Percentiles rank a stretch among this genome's conserved stretches.
phyloP scores from a whole-genome alignment of 805 yeast species.

The Cyberlindnera nakhonratchasimensis region DNA sequence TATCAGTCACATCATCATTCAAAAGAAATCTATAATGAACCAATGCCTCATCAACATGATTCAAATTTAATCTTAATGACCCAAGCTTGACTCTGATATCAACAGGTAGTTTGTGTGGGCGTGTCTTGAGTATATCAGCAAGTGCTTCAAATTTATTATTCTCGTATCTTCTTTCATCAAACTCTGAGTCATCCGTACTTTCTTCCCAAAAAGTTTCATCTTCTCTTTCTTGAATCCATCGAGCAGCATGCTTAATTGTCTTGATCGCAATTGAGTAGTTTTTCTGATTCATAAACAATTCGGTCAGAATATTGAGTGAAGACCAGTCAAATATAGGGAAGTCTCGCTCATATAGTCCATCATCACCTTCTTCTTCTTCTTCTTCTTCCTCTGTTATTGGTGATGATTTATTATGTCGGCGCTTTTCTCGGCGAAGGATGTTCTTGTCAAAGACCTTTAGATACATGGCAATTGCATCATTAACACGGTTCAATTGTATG shows the following conservation, averaged over 20 bases:
- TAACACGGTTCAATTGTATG: constrained; percentile 51
- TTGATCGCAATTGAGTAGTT: constrained; percentile 63
- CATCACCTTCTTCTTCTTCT: constrained; percentile 25
- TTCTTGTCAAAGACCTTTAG: constrained; percentile 60
- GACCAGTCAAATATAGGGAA: constrained; percentile 79
- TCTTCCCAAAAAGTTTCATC: constrained; percentile 45
- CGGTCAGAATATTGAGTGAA: constrained; percentile 78
- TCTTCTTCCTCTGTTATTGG: too few relatives aligned
- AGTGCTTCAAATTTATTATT: constrained; percentile 42
- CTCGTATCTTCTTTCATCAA: constrained; percentile 64
- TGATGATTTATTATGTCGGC: too few relatives aligned
- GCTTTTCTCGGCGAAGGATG: constrained; percentile 36
- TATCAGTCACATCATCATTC: constrained; percentile 53
- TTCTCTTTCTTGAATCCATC: constrained; percentile 79
- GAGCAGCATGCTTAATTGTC: constrained; percentile 62
- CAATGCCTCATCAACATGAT: constrained; percentile 65
- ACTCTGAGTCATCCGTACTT: constrained; percentile 69
- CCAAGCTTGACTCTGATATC: constrained; percentile 87
- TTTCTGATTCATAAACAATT: constrained; percentile 67
- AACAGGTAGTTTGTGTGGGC: constrained; percentile 59
- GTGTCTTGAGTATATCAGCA: constrained; percentile 34
- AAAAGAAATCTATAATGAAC: constrained; percentile 61
- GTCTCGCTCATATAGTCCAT: constrained; percentile 18
- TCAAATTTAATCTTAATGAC: constrained; percentile 60
- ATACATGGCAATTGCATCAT: constrained; percentile 74